Base-by-base conservation (phyloP, 306 rosid genomes). In the Luffa aegyptiaca region DNA sequence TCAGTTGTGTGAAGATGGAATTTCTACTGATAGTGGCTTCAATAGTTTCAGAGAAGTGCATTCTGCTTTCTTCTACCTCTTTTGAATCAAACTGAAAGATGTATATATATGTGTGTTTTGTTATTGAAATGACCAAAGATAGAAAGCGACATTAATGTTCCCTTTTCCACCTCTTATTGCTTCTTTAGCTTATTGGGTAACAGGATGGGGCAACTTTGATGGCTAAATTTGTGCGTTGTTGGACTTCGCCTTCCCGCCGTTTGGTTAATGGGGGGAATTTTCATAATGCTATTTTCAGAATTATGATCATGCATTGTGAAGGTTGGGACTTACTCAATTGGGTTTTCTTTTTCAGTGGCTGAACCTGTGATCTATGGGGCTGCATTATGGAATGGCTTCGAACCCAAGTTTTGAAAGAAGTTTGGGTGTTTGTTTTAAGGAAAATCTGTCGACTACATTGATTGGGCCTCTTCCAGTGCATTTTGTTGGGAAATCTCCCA, bases 341-440 rank as follows among this genome's bases (percentile, higher is more conserved):
- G 57, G n/a, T 84, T 21, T 59, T 48, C 7, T 20, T 56, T 64
- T 41, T 80, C 44, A 44, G 26, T 56, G 65, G 21, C 81, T 84
- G 83, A 82, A 68, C 87, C 84, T 82, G 57, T 82, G 79, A 83
- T 81, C 87, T 73, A 94, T 95, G 98, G 96, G 88, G 66, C 85
- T 88, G 37, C 35, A 9, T 20, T 79, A 82, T 37, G 85, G 90
- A 83, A 74, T 85, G 83, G 91, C 89, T 76, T 79, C 81, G 52
- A 83, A 76, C 79, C 87, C 93, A 44, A 66, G 86, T 81, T 56
- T 78, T 65, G 92, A 93, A 66, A 76, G 83, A 73, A 79, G 44
- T 81, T 80, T 84, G 80, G 84, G 82, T 73, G 86, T 82, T 80
- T 78, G 62, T 89, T 87, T 84, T 12, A 84, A 86, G 79, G 76